Evolutionary conservation across 306 rosid genomes (phyloP).

Genomic region (Quercus ilex): DNA sequence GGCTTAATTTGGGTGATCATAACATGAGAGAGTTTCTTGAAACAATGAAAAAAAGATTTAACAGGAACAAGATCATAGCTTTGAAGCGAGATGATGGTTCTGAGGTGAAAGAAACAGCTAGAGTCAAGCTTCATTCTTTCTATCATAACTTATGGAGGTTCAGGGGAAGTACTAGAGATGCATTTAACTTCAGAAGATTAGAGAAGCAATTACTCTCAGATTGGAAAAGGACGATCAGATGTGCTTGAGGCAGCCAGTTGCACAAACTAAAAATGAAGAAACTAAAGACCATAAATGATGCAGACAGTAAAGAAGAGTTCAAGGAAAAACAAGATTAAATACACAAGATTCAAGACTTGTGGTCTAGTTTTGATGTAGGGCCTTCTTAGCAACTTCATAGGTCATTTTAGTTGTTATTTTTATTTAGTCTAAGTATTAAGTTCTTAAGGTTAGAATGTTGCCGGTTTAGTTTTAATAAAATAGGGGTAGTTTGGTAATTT

Average conservation of each 20-base stretch:
- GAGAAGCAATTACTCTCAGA: background rate
- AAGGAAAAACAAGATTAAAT: too few relatives aligned
- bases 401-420: too few relatives aligned
- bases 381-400: too few relatives aligned
- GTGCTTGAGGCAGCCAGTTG: background rate
- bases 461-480: too few relatives aligned
- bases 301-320: too few relatives aligned
- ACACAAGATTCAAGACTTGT: too few relatives aligned
- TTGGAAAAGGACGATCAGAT: background rate
- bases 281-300: background rate
- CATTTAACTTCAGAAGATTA: background rate
- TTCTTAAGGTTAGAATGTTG: too few relatives aligned
- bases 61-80: background rate
- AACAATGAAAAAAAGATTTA: background rate
- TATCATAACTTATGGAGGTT: background rate
- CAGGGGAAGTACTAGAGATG: too few relatives aligned
- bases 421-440: too few relatives aligned
- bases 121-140: background rate
- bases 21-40: background rate
- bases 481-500: too few relatives aligned
- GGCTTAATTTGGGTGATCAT: background rate
- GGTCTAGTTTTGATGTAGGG: too few relatives aligned
- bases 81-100: background rate
- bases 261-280: background rate
- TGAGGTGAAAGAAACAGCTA: background rate